Conservation (phyloP, 2,329 filamentous ascomycete species). For the Aureobasidium sp. region DNA sequence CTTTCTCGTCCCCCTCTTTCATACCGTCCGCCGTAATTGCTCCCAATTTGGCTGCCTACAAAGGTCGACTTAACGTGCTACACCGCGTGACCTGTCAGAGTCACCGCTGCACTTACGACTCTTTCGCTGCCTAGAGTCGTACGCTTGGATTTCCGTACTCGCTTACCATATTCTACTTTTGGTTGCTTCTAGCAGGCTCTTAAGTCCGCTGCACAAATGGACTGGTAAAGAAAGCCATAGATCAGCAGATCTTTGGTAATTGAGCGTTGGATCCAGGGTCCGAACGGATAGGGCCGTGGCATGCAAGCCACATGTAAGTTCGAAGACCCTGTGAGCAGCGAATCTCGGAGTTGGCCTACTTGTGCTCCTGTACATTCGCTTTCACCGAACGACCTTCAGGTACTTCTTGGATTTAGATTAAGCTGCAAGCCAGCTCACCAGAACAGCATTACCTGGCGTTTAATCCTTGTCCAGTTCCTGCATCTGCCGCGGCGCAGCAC, state of each 20-base stretch:
- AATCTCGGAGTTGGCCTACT: constrained; percentile 4
- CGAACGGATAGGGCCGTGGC: constrained; percentile 3
- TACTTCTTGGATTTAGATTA: neutral
- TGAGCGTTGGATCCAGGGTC: constrained; percentile 3
- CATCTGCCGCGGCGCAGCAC: neutral
- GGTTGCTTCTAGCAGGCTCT: neutral
- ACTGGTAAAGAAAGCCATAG: neutral
- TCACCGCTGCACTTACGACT: neutral
- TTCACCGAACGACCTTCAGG: neutral
- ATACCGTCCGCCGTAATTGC: neutral
- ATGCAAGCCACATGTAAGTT: neutral
- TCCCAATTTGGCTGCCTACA: neutral
- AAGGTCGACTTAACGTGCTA: neutral
- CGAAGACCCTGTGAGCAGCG: constrained; percentile 6
- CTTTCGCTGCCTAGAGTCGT: neutral
- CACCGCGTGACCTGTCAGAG: constrained; percentile 3
- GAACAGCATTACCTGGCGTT: neutral
- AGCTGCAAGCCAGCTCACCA: constrained; percentile 5
- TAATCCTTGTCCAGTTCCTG: neutral
- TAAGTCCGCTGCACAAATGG: neutral
- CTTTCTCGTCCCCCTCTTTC: too few species aligned
- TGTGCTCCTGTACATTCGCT: constrained; percentile 4
- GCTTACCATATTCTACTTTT: constrained; percentile 1
- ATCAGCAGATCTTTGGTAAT: constrained; percentile 4
- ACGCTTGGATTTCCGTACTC: neutral